Evolutionary conservation across 768 basidiomycete genomes (phyloP).

Genomic region (Tylopilus plumbeoviolaceoides): DNA sequence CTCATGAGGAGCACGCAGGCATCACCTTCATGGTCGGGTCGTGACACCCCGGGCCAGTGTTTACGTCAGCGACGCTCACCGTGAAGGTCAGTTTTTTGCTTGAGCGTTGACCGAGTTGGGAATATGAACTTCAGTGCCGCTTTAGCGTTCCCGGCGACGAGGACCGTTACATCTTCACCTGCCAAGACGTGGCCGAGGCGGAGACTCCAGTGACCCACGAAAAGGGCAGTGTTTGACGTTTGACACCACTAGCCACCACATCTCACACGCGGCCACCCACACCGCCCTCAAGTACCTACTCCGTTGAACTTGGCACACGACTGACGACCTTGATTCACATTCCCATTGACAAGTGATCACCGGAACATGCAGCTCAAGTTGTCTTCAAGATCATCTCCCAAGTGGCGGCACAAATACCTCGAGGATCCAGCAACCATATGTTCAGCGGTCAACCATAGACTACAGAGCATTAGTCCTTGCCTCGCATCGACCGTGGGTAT

Average conservation of each 20-base stretch:
- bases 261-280: slow-evolving; percentile 14
- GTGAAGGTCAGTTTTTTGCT: too few relatives aligned
- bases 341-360: neutral
- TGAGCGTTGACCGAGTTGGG: too few relatives aligned
- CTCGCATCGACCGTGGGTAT: slow-evolving; percentile 28
- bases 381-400: slow-evolving; percentile 16
- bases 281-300: neutral
- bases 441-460: slow-evolving; percentile 18
- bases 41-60: too few relatives aligned
- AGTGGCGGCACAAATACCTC: slow-evolving; percentile 23
- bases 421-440: slow-evolving; percentile 30
- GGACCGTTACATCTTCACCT: too few relatives aligned
- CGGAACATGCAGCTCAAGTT: slow-evolving; percentile 26
- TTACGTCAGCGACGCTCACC: slow-evolving; percentile 1
- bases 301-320: neutral
- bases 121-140: too few relatives aligned
- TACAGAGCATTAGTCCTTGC: slow-evolving; percentile 27
- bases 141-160: too few relatives aligned
- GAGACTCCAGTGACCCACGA: neutral
- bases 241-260: neutral
- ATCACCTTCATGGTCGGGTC: slow-evolving; percentile 23
- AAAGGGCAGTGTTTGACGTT: neutral
- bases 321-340: neutral
- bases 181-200: neutral
- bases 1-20: neutral